Base-by-base conservation (phyloP, 768 basidiomycete species). In the Pulveroboletus sp. region DNA sequence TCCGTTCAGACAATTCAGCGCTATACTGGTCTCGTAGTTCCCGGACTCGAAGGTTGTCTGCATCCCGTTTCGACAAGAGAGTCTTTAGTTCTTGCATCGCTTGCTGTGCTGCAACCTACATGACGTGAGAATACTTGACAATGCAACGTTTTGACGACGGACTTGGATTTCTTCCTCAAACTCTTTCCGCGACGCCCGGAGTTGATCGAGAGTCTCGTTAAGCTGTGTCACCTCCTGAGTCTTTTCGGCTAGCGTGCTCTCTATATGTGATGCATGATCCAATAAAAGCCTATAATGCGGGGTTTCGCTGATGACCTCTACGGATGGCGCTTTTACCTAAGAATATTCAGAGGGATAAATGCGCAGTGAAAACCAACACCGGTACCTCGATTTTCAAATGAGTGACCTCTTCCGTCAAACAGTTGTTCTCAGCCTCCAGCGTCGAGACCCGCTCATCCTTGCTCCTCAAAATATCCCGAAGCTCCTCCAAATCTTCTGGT, bases 1-100 rank as follows among this genome's bases (percentile, higher is more conserved):
- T 83, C 49, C 84, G 78, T 60, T 93, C 91, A 31, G 73, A 65
- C 27, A 88, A 57, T 56, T 91, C 89, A 4, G 82, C 79, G 8
- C 65, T 61, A 39, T 73, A 73, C 54, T 86, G 83, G 55, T 91
- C 88, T 7, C 89, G 80, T 54, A 82, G 76, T 45, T 85, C 84
- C 18, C 89, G 81, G 17, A 91, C 72, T 30, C 89, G 80, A 17
- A 74, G 66, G 57, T 79, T 80, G 46, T 91, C 88, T 3, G 71
- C 68, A 55, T 89, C 84, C 32, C 83, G 80, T 60, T 84, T 86
- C 8, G 71, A 70, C 33, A 86, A 65, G 63, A 80, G 74, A 1
- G 65, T 62, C 57, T 79, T 83, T 30, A 87, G 71, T 28, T 93
- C 88, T 55, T 84, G 77, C n/a, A 76, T 71, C 32, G 73, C 68